Conservation (phyloP, 345 rosid genomes). For the Iberis pinnata region DNA sequence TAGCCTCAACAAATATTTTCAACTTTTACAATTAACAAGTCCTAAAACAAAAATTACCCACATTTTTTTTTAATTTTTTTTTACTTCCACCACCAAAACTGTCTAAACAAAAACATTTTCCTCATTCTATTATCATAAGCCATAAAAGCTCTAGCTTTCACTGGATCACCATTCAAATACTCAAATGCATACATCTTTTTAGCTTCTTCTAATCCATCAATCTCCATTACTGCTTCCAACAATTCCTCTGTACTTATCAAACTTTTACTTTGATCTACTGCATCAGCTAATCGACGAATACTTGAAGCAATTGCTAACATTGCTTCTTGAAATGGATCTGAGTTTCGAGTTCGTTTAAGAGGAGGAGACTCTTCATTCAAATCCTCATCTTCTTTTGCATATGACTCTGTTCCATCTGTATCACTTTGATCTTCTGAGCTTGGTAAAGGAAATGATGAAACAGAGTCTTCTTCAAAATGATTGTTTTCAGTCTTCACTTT, state of each 20-base stretch:
- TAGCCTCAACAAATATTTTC: not conserved
- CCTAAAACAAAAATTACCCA: not conserved
- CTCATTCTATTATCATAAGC: constrained; percentile 68
- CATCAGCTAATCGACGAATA: constrained; percentile 63
- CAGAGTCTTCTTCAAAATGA: constrained; percentile 60
- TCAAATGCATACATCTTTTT: constrained; percentile 89
- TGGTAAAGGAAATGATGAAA: constrained; percentile 51
- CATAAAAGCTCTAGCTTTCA: constrained; percentile 85
- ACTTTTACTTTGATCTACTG: constrained; percentile 53
- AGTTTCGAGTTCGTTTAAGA: constrained; percentile 48
- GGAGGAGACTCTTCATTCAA: constrained; percentile 42
- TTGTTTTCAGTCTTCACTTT: constrained; percentile 53
- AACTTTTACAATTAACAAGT: constrained; percentile 6
- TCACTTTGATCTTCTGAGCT: constrained; percentile 61
- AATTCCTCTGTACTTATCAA: constrained; percentile 49
- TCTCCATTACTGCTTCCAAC: constrained; percentile 71
- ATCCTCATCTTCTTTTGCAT: constrained; percentile 41
- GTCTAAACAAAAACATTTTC: constrained; percentile 60
- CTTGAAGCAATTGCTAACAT: constrained; percentile 69
- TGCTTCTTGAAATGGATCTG: constrained; percentile 65
- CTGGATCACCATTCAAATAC: constrained; percentile 72
- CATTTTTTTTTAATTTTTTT: not conserved
- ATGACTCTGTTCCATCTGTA: constrained; percentile 82
- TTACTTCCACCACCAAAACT: constrained; percentile 96
- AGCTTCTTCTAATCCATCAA: constrained; percentile 79